Conservation (phyloP, 345 rosid species). For the Sisymbrium altissimum region DNA sequence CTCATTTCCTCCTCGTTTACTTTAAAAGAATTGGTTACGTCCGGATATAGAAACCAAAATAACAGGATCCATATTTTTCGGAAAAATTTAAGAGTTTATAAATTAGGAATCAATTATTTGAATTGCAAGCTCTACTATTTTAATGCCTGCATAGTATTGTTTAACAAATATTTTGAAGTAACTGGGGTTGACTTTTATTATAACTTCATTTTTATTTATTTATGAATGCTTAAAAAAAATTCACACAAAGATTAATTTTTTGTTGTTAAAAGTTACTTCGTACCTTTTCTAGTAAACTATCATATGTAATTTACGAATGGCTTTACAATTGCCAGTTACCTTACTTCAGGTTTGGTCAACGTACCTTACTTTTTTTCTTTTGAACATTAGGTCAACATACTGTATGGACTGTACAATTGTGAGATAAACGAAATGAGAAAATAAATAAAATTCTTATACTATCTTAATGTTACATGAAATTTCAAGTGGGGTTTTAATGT, state of each 20-base stretch:
- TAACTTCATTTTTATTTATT: background rate
- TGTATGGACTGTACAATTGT: background rate
- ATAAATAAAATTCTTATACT: background rate
- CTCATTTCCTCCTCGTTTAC: constrained; percentile 7
- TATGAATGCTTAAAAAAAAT: background rate
- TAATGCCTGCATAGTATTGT: background rate
- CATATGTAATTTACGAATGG: background rate
- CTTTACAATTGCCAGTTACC: background rate
- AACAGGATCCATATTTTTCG: background rate
- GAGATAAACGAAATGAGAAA: background rate
- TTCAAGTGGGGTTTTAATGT: constrained; percentile 1
- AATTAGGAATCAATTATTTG: background rate
- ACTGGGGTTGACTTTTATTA: constrained; percentile 16
- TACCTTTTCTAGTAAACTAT: background rate
- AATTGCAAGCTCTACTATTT: background rate
- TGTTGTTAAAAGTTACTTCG: background rate
- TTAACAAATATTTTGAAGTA: background rate
- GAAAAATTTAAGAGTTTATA: too few relatives aligned
- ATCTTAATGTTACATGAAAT: background rate
- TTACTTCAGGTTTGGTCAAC: background rate
- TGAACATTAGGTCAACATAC: background rate
- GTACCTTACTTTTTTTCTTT: background rate
- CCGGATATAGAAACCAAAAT: background rate
- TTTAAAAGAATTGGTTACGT: background rate
- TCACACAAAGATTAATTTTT: background rate